Evolutionary conservation across 306 rosid species (phyloP), one percentile per base, ranked within the genome.

Genomic region (Quercus alba): DNA sequence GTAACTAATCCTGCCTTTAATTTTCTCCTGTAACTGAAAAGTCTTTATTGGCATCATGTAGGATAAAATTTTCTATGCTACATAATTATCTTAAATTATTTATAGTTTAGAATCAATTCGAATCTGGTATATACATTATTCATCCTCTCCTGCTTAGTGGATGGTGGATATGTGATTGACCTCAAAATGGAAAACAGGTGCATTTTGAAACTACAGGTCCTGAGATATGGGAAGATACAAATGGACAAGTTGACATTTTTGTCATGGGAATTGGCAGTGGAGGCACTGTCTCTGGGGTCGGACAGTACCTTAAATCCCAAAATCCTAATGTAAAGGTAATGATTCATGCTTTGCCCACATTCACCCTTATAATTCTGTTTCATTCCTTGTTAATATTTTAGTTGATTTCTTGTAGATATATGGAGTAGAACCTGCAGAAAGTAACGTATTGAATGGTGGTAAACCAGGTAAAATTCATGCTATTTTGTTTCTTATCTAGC

Each of bases 201-300:
- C 98, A 95, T 91, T 95, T 91, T 79, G 97, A 95, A 83, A 93
- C 99, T 54, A 95, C 99, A 11, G 99, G 99, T 55, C 99, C 99
- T 73, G 99, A 95, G 85, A 95, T 95, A 81, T 95, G 99, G 98
- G 99, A 95, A 81, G 99, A 95, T 77, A 93, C 98, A 54, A 82
- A 86, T 72, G 98, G 99, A 62, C 84, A 90, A 89, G 97, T 95
- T 66, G 99, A 93, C 86, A 95, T 95, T 82, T 95, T 95, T 78
- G 94, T 95, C 0, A 95, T 95, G 99, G 99, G 99, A 81, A 95
- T 95, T 33, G 99, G 99, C 33, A 95, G 98, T 56, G 99, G 99
- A 67, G 99, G 99, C 80, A 95, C 97, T 2, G 98, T 95, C 77
- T 83, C 97, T 51, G 99, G 99, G 17, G 99, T 95, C 61, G 99